Evolutionary conservation across 2,329 filamentous ascomycete genomes (phyloP).

Genomic region (Hypomyces perniciosus): DNA sequence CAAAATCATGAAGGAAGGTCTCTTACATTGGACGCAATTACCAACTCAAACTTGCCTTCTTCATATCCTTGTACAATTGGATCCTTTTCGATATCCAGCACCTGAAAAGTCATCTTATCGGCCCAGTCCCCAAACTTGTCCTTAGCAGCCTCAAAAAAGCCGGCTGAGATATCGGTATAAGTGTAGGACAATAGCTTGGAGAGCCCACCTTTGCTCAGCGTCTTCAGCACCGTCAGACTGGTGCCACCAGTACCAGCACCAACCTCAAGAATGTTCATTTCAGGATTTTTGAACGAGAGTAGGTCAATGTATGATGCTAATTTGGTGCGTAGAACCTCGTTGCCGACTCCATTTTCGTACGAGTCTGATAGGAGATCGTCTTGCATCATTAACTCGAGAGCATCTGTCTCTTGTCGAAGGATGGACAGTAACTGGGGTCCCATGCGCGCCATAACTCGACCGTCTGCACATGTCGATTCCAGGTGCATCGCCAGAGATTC

Average conservation of each 20-base stretch:
- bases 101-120: conserved; percentile 17
- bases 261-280: neutral
- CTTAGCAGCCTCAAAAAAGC: conserved; percentile 34
- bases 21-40: conserved; percentile 33
- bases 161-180: conserved; percentile 39
- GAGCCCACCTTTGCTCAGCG: no score
- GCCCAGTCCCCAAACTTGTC: conserved; percentile 22
- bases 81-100: conserved; percentile 22
- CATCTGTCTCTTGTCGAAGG: no score
- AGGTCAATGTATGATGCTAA: neutral
- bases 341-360: no score
- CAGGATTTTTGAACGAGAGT: neutral
- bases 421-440: no score
- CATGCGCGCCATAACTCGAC: no score
- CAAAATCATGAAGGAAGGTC: neutral
- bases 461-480: no score
- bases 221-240: neutral
- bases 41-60: conserved; percentile 28
- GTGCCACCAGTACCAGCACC: neutral
- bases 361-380: no score
- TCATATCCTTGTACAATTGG: conserved; percentile 26
- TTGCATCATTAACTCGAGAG: no score
- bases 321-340: no score
- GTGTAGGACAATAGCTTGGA: conserved; percentile 26
- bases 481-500: no score